Conservation (phyloP, 495 filamentous ascomycete species). For the Trichocladium uniseriatum region DNA sequence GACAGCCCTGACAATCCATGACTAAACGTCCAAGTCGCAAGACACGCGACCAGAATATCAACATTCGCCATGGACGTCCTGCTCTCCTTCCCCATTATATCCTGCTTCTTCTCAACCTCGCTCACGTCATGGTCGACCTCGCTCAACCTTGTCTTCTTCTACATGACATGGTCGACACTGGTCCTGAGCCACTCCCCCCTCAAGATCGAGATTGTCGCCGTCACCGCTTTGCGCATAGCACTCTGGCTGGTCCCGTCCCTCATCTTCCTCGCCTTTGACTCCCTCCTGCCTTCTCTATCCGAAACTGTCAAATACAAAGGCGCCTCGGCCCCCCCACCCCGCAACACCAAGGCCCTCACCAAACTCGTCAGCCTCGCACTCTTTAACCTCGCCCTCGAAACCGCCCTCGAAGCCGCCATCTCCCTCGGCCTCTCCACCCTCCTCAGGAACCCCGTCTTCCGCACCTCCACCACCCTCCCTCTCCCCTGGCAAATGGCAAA, state of each 20-base stretch:
- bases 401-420: conserved; percentile 46
- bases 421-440: conserved; percentile 25
- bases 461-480: conserved; percentile 35
- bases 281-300: conserved; percentile 54
- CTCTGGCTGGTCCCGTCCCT: conserved; percentile 68
- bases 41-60: too few relatives aligned
- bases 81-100: conserved; percentile 62
- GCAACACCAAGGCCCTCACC: conserved; percentile 32
- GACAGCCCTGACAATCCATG: too few relatives aligned
- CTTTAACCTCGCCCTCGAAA: conserved; percentile 55
- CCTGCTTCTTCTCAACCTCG: conserved; percentile 48
- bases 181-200: conserved; percentile 66
- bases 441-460: conserved; percentile 32
- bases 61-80: conserved; percentile 51
- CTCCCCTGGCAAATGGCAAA: conserved; percentile 47
- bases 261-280: conserved; percentile 66
- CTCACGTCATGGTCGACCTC: conserved; percentile 62
- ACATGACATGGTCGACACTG: conserved; percentile 79
- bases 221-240: conserved; percentile 54
- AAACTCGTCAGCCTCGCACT: conserved; percentile 46
- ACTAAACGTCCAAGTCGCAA: too few relatives aligned
- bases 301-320: conserved; percentile 62
- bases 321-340: conserved; percentile 50
- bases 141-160: conserved; percentile 82
- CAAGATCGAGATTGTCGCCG: conserved; percentile 65